These are phyloP conservation scores for Blastosporella zonata DNA, from an alignment of 1,284 basidiomycete genomes.

Conservation along the genomic window DNA sequence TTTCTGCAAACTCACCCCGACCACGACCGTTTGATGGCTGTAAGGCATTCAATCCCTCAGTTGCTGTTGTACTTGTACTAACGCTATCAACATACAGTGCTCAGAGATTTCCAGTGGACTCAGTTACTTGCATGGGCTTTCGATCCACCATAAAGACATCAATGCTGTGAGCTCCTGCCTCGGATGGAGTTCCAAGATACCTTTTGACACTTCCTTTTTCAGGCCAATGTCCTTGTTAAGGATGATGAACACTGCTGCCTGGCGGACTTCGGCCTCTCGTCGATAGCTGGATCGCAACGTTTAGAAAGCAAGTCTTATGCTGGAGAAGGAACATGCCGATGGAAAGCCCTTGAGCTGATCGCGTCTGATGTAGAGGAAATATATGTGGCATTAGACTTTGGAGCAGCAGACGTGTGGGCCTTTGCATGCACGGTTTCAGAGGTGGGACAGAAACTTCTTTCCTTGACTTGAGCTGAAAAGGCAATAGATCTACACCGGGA, in stretches of 20 bases:
- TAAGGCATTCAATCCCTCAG: background rate
- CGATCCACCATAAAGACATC: conserved; percentile 24
- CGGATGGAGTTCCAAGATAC: background rate
- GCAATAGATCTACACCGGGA: conserved; percentile 8
- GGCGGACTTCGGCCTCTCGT: conserved; percentile 25
- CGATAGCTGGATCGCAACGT: conserved; percentile 21
- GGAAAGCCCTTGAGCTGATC: conserved; percentile 23
- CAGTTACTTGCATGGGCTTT: conserved; percentile 21
- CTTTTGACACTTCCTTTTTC: background rate
- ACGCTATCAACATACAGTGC: conserved; percentile 11
- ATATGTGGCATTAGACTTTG: background rate
- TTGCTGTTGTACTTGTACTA: background rate
- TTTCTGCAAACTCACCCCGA: conserved; percentile 19
- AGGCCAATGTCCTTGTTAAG: conserved; percentile 24
- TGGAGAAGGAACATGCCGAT: conserved; percentile 20
- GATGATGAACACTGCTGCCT: conserved; percentile 22
- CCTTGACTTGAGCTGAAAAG: background rate
- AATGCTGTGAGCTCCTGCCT: conserved; percentile 20
- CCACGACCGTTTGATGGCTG: conserved; percentile 18
- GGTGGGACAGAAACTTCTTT: conserved; percentile 9
- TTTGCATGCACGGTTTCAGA: conserved; percentile 24
- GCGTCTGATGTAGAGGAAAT: background rate
- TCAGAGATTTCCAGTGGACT: conserved; percentile 22
- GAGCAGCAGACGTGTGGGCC: conserved; percentile 23
- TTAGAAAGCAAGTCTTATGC: conserved; percentile 16